Base-by-base conservation (phyloP, 139 green algal genomes). In the Chlorella sorokiniana region DNA sequence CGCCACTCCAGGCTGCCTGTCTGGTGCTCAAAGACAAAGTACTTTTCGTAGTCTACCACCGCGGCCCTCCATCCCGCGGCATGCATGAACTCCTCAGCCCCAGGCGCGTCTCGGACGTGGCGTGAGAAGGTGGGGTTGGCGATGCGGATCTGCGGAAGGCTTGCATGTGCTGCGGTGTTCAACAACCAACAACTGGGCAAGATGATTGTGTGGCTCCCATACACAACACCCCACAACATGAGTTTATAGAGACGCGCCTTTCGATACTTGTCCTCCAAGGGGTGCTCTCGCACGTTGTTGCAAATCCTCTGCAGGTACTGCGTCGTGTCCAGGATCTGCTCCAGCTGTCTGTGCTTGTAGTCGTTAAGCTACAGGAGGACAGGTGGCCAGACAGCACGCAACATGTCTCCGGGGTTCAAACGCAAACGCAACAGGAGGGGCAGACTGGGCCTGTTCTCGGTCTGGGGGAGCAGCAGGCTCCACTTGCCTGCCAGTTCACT, bases 1-100 rank as follows among this genome's bases (percentile, higher is more conserved):
- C 56, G 48, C 69, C 64, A 82, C 45, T 84, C 83, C 27, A 54
- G 38, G 10, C 45, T 29, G 54, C 84, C 87, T 4, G 74, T 40
- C 4, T 84, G 72, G 67, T 79, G 52, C 23, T 93, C 85, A 81
- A 92, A 94, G 31, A 90, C 65, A 65, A 83, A 92, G 10, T 79
- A 91, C 76, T 87, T 89, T 69, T 91, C 67, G 59, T 90, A 45
- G 18, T 93, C 87, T 0, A 88, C 69, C 35, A 94, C 88, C 85
- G 89, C 80, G 0, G 80, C 76, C 65, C 75, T 11, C 83, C 86
- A 93, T 23, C 90, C 88, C 11, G 86, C 85, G 4, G 86, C 72
- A 25, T 82, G 83, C 82, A 91, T 84, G 1, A 92, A 81, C 51
- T 92, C 78, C 83, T 92, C 88, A 5, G 86, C 86, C 1, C 86